phyloP scores from a whole-genome alignment of 331 rosid genomes.

The Saraca asoca region DNA sequence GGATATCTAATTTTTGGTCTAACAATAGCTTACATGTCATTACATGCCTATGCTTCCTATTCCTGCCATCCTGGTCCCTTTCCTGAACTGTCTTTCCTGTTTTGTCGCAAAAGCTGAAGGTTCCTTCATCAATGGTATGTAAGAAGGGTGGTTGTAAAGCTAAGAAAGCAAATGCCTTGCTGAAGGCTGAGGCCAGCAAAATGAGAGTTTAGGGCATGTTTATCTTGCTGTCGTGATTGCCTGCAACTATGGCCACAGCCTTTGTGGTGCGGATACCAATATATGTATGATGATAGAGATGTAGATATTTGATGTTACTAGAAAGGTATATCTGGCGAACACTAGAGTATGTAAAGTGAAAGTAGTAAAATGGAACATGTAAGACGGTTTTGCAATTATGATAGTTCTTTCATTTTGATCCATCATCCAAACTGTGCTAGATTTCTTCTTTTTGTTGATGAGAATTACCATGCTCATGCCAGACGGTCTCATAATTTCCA shows the following conservation, averaged over 20 bases:
- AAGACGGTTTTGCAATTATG: constrained; percentile 22
- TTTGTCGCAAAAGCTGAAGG: constrained; percentile 38
- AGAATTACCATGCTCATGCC: no score
- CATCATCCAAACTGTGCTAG: constrained; percentile 11
- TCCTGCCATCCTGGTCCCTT: constrained; percentile 28
- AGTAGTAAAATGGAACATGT: constrained; percentile 5
- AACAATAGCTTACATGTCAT: constrained; percentile 37
- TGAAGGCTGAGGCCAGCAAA: constrained; percentile 47
- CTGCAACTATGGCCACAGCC: constrained; percentile 38
- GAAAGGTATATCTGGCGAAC: constrained; percentile 12
- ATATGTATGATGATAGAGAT: constrained; percentile 46
- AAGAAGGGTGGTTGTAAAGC: constrained; percentile 43
- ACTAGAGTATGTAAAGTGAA: constrained; percentile 30
- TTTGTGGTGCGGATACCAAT: constrained; percentile 47
- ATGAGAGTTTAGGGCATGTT: constrained; percentile 35
- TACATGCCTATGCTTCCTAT: not conserved
- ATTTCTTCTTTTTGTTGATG: no score
- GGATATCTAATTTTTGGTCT: constrained; percentile 46
- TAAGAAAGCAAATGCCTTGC: constrained; percentile 44
- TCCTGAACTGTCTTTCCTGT: constrained; percentile 25
- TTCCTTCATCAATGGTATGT: constrained; percentile 44
- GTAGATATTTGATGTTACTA: constrained; percentile 33
- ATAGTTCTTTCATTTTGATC: constrained; percentile 9
- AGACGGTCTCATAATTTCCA: no score
- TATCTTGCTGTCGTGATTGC: constrained; percentile 23